Percentiles rank a stretch among this genome's conserved stretches.
These are phyloP conservation scores for Lobosporangium transversale DNA, from an alignment of 192 early-diverging fungal species.

Conservation along the genomic window DNA sequence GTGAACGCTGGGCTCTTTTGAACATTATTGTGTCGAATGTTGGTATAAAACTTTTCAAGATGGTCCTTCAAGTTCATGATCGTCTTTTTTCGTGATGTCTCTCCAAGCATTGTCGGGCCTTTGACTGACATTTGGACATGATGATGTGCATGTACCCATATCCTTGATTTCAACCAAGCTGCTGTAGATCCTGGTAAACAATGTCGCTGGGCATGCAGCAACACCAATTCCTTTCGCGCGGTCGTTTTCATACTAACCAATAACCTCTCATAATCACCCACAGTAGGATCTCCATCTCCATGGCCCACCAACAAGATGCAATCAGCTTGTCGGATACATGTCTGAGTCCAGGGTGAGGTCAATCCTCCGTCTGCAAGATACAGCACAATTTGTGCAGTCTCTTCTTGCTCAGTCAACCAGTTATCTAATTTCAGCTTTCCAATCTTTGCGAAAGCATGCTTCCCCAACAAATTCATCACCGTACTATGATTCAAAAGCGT, in stretches of 20 bases:
- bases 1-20: slow-evolving; percentile 48
- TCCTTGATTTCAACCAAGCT: slow-evolving; percentile 83
- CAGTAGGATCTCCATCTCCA: slow-evolving; percentile 86
- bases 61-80: slow-evolving; percentile 72
- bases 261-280: slow-evolving; percentile 93
- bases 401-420: slow-evolving; percentile 97
- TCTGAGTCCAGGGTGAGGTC: slow-evolving; percentile 91
- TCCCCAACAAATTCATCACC: slow-evolving; percentile 84
- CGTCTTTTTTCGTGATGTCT: slow-evolving; percentile 60
- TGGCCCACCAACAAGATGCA: slow-evolving; percentile 95
- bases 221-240: slow-evolving; percentile 95
- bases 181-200: slow-evolving; percentile 87
- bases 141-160: slow-evolving; percentile 98
- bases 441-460: slow-evolving; percentile 90
- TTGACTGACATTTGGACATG: slow-evolving; percentile 86
- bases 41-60: slow-evolving; percentile 72
- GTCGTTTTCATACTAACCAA: slow-evolving; percentile 96
- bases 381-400: slow-evolving; percentile 84
- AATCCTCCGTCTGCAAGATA: slow-evolving; percentile 96
- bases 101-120: slow-evolving; percentile 47
- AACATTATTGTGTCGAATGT: slow-evolving; percentile 55
- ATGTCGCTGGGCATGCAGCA: slow-evolving; percentile 83
- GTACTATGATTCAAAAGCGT: slow-evolving; percentile 84
- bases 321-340: slow-evolving; percentile 96
- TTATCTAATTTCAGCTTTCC: slow-evolving; percentile 91